A percentile compares a stretch with the other conserved stretches of the same genome.
phyloP scores from a whole-genome alignment of 306 rosid species.

The Leucaena leucocephala region DNA sequence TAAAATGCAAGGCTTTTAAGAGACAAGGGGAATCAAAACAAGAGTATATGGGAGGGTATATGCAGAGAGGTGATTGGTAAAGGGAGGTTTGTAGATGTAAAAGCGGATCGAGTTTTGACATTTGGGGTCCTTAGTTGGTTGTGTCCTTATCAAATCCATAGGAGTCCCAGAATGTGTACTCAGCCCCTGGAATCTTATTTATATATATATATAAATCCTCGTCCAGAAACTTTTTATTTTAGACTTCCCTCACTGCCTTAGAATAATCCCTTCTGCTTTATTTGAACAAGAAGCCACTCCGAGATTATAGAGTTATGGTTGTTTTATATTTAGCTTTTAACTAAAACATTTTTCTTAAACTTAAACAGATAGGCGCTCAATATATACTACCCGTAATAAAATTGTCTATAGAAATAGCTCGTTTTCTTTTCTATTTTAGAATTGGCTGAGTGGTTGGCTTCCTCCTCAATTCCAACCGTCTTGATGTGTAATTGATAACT shows the following conservation, averaged over 20 bases:
- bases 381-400: too few species aligned
- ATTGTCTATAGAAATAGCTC: too few species aligned
- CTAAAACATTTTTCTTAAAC: too few species aligned
- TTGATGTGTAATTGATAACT: too few species aligned
- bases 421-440: too few species aligned
- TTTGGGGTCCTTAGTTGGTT: conserved; percentile 9
- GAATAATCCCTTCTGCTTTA: too few species aligned
- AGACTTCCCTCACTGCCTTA: too few species aligned
- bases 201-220: neutral
- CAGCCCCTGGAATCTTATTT: neutral
- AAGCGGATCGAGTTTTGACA: conserved; percentile 18
- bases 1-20: neutral
- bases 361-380: too few species aligned
- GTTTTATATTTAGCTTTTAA: too few species aligned
- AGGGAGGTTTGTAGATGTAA: conserved; percentile 21
- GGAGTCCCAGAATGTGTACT: conserved; percentile 12
- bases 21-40: neutral
- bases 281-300: too few species aligned
- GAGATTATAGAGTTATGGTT: too few species aligned
- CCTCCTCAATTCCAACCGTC: too few species aligned
- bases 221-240: neutral
- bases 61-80: neutral
- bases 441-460: neutral
- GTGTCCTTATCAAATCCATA: conserved; percentile 21
- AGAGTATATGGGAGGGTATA: neutral